phyloP scores from a whole-genome alignment of 2,329 filamentous ascomycete species.

The Cladophialophora carrionii region DNA sequence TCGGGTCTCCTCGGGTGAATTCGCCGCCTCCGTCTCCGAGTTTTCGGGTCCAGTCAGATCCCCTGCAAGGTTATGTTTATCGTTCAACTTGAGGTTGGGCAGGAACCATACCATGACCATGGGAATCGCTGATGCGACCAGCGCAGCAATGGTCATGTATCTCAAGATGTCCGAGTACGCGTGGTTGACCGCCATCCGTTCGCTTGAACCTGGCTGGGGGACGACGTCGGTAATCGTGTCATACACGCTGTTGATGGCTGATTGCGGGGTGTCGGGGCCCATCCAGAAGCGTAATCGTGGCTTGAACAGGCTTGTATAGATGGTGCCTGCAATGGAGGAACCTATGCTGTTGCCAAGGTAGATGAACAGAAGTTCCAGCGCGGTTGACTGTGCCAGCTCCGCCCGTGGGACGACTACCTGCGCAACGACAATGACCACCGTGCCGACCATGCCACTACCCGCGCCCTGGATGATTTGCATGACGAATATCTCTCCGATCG shows the following conservation, averaged over 20 bases:
- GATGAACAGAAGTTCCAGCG: constrained; percentile 50
- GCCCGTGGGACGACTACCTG: constrained; percentile 53
- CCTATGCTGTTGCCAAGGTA: constrained; percentile 47
- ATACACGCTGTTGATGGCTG: constrained; percentile 47
- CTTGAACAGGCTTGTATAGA: constrained; percentile 55
- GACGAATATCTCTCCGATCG: constrained; percentile 52
- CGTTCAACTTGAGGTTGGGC: constrained; percentile 36
- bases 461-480: constrained; percentile 56
- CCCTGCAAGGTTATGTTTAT: constrained; percentile 30
- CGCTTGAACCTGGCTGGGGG: constrained; percentile 48
- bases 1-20: constrained; percentile 2
- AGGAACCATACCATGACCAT: constrained; percentile 40
- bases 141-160: constrained; percentile 42
- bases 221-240: constrained; percentile 52
- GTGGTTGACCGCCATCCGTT: constrained; percentile 50
- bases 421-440: constrained; percentile 49
- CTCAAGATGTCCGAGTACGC: constrained; percentile 46
- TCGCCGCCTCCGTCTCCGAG: not conserved
- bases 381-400: constrained; percentile 55
- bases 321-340: constrained; percentile 53
- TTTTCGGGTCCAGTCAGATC: not conserved
- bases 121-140: constrained; percentile 41
- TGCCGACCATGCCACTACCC: constrained; percentile 54
- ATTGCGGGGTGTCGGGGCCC: constrained; percentile 41
- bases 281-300: constrained; percentile 44